Evolutionary conservation across 2,329 filamentous ascomycete genomes (phyloP).

Genomic region (Exutisphaerella laricina): DNA sequence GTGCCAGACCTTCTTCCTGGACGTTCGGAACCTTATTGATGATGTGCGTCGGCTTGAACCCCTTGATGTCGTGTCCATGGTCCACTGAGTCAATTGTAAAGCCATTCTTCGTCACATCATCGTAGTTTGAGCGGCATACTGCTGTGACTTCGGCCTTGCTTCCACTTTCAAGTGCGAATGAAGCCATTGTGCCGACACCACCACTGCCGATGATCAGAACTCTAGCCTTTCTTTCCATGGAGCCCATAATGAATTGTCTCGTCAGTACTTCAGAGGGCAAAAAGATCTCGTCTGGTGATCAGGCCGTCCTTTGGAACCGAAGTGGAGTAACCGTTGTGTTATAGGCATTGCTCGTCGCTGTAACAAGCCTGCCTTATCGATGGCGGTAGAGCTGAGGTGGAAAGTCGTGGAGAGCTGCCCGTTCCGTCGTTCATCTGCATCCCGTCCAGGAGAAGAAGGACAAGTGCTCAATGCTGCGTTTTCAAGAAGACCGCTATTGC

Average conservation of each 20-base stretch:
- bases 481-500: too few relatives aligned
- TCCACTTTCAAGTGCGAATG: conserved; percentile 50
- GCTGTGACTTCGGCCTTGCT: conserved; percentile 49
- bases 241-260: conserved; percentile 7
- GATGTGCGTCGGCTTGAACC: conserved; percentile 34
- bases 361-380: conserved; percentile 5
- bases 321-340: neutral
- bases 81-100: conserved; percentile 53
- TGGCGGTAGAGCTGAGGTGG: neutral
- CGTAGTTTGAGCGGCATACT: conserved; percentile 54
- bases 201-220: conserved; percentile 53
- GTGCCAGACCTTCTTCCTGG: conserved; percentile 20
- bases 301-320: neutral
- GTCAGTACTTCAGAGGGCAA: too few relatives aligned
- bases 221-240: conserved; percentile 29
- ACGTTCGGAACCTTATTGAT: conserved; percentile 47
- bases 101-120: conserved; percentile 43
- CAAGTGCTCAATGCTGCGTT: too few relatives aligned
- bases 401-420: neutral
- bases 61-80: conserved; percentile 43
- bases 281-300: neutral
- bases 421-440: too few relatives aligned
- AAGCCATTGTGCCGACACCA: conserved; percentile 53
- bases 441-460: too few relatives aligned
- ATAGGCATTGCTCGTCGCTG: neutral